A percentile compares a stretch with the other conserved stretches of the same genome.
Evolutionary conservation across 768 basidiomycete species (phyloP).

Genomic region (Mycena latifolia): DNA sequence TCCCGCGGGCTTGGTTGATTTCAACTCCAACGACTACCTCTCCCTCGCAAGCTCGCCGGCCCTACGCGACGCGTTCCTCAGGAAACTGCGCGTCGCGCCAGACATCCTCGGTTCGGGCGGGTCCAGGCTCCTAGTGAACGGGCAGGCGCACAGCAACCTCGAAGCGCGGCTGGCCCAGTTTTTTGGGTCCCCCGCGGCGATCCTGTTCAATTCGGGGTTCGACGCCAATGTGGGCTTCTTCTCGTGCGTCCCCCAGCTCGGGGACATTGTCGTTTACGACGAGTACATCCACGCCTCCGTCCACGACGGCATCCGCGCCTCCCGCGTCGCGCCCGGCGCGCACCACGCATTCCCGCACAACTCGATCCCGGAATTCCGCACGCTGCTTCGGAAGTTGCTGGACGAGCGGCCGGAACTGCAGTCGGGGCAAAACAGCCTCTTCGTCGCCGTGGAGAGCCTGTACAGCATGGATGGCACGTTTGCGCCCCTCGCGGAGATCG

Average conservation of each 20-base stretch:
- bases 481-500: conserved; percentile 77
- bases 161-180: conserved; percentile 77
- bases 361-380: conserved; percentile 62
- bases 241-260: conserved; percentile 79
- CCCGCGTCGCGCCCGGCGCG: conserved; percentile 54
- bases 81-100: conserved; percentile 60
- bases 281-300: conserved; percentile 92
- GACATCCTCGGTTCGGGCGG: conserved; percentile 88
- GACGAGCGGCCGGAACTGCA: conserved; percentile 50
- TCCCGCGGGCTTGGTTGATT: conserved; percentile 63
- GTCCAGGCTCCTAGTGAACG: conserved; percentile 87
- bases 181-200: conserved; percentile 71
- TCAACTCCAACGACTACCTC: conserved; percentile 95
- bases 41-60: conserved; percentile 74
- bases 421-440: conserved; percentile 63
- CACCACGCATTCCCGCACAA: conserved; percentile 80
- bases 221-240: conserved; percentile 95
- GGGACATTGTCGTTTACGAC: conserved; percentile 86
- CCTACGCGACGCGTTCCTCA: conserved; percentile 72
- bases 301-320: conserved; percentile 89
- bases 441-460: conserved; percentile 88
- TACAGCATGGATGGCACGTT: conserved; percentile 99
- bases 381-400: conserved; percentile 56
- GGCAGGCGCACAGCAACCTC: conserved; percentile 74
- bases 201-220: conserved; percentile 94